These are phyloP conservation scores for Talaromyces wortmannii DNA, from an alignment of 495 filamentous ascomycete species.

Conservation along the genomic window DNA sequence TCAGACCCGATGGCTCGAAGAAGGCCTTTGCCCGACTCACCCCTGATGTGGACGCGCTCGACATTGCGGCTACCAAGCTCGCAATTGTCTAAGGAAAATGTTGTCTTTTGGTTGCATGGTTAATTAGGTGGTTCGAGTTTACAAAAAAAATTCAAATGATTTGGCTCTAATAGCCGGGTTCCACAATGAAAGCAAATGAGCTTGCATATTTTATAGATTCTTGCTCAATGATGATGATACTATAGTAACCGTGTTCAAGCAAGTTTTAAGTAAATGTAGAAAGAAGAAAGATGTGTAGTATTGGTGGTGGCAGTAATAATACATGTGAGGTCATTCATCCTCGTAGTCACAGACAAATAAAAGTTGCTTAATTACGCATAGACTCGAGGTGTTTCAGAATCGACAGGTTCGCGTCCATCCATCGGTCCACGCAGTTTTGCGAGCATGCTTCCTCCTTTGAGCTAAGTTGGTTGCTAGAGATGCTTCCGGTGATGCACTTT, in stretches of 20 bases:
- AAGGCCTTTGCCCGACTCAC: constrained; percentile 97
- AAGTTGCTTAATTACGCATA: constrained; percentile 37
- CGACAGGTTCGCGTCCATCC: constrained; percentile 77
- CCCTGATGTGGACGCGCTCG: constrained; percentile 92
- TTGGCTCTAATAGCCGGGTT: not conserved
- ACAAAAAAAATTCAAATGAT: not conserved
- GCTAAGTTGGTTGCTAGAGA: constrained; percentile 62
- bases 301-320: not conserved
- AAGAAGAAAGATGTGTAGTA: not conserved
- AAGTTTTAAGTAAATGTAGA: too few relatives aligned
- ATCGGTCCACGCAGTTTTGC: constrained; percentile 87
- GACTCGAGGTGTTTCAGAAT: constrained; percentile 74
- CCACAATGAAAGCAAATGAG: not conserved
- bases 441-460: constrained; percentile 71
- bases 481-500: constrained; percentile 72
- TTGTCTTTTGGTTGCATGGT: constrained; percentile 28
- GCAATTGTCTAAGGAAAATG: constrained; percentile 74
- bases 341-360: too few relatives aligned
- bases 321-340: not conserved
- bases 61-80: constrained; percentile 98
- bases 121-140: not conserved
- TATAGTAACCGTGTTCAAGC: not conserved
- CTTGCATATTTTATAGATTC: not conserved
- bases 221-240: constrained; percentile 1
- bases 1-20: constrained; percentile 91